Conservation (phyloP, 805 yeast species). For the Nakazawaea sp. region DNA sequence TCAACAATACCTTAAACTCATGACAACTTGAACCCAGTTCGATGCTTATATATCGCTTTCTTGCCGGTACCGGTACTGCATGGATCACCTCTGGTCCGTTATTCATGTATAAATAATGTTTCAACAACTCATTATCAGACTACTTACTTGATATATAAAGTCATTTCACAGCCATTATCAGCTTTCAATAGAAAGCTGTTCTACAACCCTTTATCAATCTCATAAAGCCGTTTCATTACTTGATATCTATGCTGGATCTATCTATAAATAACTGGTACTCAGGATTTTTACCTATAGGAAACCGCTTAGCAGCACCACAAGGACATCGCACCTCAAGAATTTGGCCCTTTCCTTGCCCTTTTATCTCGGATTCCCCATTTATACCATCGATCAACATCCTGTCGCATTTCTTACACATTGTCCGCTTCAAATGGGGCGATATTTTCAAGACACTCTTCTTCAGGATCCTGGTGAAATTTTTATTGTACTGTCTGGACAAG, state of each 20-base stretch:
- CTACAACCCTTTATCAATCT: too few relatives aligned
- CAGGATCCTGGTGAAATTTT: constrained; percentile 52
- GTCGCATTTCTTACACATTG: constrained; percentile 62
- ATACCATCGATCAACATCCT: constrained; percentile 40
- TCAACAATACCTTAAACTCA: neutral
- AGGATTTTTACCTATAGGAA: constrained; percentile 54
- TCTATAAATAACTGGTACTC: constrained; percentile 35
- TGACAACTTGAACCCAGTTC: neutral
- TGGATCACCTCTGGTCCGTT: too few relatives aligned
- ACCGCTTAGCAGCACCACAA: constrained; percentile 50
- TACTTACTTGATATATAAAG: too few relatives aligned
- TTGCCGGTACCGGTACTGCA: too few relatives aligned
- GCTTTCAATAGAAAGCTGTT: too few relatives aligned
- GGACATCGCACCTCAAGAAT: constrained; percentile 41
- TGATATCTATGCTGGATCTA: constrained; percentile 4
- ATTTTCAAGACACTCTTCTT: constrained; percentile 62
- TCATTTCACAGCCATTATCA: too few relatives aligned
- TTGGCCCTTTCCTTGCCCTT: constrained; percentile 29
- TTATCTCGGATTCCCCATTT: constrained; percentile 25
- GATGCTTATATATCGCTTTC: too few relatives aligned
- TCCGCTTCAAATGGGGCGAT: constrained; percentile 60
- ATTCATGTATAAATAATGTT: too few relatives aligned
- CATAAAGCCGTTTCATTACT: neutral
- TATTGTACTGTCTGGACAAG: constrained; percentile 49
- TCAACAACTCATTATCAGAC: too few relatives aligned